Conservation (phyloP, 441 rosid species). For the Erysimum pusillum region DNA sequence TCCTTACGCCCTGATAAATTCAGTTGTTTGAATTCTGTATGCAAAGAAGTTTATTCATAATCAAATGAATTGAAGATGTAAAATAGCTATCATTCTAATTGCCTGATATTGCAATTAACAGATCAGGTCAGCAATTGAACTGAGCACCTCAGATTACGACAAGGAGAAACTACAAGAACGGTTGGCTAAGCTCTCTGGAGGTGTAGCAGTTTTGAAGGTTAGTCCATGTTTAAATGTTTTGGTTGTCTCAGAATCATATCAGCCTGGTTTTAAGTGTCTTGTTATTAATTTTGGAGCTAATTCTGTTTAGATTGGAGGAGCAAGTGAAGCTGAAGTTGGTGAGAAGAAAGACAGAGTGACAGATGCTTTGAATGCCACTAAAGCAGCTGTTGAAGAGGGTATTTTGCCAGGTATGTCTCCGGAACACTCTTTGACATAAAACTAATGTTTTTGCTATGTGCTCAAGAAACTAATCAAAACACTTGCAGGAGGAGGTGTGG, state of each 20-base stretch:
- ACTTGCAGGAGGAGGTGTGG: constrained; percentile 73
- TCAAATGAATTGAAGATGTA: neutral
- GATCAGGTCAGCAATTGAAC: constrained; percentile 60
- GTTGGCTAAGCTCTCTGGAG: constrained; percentile 72
- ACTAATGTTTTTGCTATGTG: neutral
- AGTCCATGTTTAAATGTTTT: neutral
- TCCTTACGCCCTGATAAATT: neutral
- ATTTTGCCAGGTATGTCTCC: constrained; percentile 63
- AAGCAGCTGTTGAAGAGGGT: constrained; percentile 77
- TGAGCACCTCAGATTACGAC: constrained; percentile 68
- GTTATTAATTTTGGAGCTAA: neutral
- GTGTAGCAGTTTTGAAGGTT: constrained; percentile 74
- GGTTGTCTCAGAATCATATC: neutral
- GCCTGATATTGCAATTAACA: constrained; percentile 32
- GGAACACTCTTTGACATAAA: neutral
- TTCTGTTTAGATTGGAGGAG: constrained; percentile 64
- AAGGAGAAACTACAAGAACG: constrained; percentile 69
- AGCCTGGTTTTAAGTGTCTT: neutral
- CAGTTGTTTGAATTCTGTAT: neutral
- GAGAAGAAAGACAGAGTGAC: constrained; percentile 73
- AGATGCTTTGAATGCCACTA: constrained; percentile 73
- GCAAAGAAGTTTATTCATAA: neutral
- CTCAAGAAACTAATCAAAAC: neutral
- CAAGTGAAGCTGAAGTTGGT: constrained; percentile 70
- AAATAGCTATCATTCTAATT: neutral